Evolutionary conservation across 306 rosid species (phyloP), one percentile per base, ranked within the genome.

Genomic region (Begonia peltatifolia): DNA sequence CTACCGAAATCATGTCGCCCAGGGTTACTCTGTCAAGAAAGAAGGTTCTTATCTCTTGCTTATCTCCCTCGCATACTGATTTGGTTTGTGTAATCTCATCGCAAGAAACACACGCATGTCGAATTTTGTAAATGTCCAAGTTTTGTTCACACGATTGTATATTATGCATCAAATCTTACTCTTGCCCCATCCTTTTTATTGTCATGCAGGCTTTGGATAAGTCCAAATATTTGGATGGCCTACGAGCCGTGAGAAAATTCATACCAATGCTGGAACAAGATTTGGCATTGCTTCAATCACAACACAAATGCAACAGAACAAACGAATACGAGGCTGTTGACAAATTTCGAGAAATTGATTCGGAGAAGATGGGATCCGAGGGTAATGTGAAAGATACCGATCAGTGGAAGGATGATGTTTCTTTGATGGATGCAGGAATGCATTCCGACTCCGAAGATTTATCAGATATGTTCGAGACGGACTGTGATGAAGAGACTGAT

Each of bases 1-100:
- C 99, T 7, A 83, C 95, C 8, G 99, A 90, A 79, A 90, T 90
- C 35, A 86, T 90, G 99, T 90, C 94, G 50, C 99, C 99, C 12
- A 79, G 95, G 64, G 66, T 78, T 67, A 76, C 94, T 60, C 93
- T 90, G 22, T 66, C 95, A 7, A 81, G 99, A 74, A 90, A 76
- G 80, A 90, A 83, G 99, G 97, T 89, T 47, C 44, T 14, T 11
- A 44, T 43, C 30, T 51, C 38, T 38, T 36, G 17, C 47, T 6
- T 50, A 42, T 53, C 13, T 44, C 52, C 46, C 38, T 30, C 9
- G 0, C 38, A 20, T 20, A 20, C 4, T 20, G 23, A 20, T 20
- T 20, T 3, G 23, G 23, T 20, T 20, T 20, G 23, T 20, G 23
- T 20, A 20, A 20, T 20, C 23, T 20, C 23, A 2, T 20, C 23